Base-by-base conservation (phyloP, 2,329 filamentous ascomycete genomes). In the Talaromyces sp. region DNA sequence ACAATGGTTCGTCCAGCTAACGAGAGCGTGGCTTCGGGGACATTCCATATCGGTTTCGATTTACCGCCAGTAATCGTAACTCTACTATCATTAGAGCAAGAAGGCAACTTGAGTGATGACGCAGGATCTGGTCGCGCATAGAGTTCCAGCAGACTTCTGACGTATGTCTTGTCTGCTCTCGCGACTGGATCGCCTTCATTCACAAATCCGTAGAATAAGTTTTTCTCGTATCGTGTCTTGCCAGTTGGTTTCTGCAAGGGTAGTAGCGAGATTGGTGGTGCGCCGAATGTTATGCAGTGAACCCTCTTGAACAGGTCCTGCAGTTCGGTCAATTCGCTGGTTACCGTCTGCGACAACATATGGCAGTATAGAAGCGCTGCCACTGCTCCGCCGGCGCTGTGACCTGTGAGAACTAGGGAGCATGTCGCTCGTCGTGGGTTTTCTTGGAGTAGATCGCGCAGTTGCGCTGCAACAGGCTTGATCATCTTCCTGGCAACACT, bases 121-220 rank as follows among this genome's bases (percentile, higher is more conserved):
- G 61, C 47, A 3, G 61, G 50, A 22, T 47, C 77, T 0, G 90
- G 86, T 0, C 84, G 83, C 1, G 87, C 84, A 64, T 92, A 89
- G 0, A 96, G 81, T 66, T 90, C 88, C 0, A 95, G 77, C 10
- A 96, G 80, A 39, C 87, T 90, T 68, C 85, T 85, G 16, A 96
- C 82, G 70, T 96, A 94, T 0, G 86, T 84, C 75, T 87, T 90
- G 73, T 96, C 92, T 0, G 91, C 91, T 33, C 92, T 81, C 0
- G 86, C 84, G 0, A 96, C 90, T 0, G 91, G 91, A 69, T 96
- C 93, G 3, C 92, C 92, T 75, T 96, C 92, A 72, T 96, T 97
- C 71, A 93, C 82, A 73, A 96, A 92, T 49, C 85, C 87, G 61
- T 92, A 84, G 74, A 96, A 96, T 4, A 94, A 74, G 65, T 87